Evolutionary conservation across 2,329 filamentous ascomycete genomes (phyloP).

Genomic region (Neopestalotiopsis clavispora): DNA sequence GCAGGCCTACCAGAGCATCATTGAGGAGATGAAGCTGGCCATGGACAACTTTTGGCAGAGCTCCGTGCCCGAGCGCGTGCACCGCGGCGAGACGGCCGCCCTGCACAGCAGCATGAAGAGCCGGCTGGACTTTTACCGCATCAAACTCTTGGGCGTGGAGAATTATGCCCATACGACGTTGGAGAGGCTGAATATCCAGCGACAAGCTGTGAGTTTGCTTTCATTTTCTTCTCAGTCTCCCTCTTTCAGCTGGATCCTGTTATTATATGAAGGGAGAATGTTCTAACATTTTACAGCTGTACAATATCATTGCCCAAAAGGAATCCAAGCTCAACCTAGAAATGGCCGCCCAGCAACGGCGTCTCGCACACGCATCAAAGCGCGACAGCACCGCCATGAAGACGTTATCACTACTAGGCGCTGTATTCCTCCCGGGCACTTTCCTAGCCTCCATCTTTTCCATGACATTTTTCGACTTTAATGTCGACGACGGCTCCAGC

Average conservation of each 20-base stretch:
- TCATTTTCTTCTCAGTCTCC: neutral
- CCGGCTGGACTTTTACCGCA: constrained; percentile 63
- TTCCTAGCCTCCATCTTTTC: constrained; percentile 67
- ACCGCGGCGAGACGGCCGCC: constrained; percentile 24
- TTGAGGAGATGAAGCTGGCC: constrained; percentile 51
- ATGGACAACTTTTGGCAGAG: constrained; percentile 48
- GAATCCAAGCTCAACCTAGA: constrained; percentile 68
- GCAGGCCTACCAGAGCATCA: constrained; percentile 63
- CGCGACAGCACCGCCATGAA: constrained; percentile 69
- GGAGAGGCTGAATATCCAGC: constrained; percentile 64
- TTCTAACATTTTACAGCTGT: constrained; percentile 48
- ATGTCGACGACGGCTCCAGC: constrained; percentile 39
- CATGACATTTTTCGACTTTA: constrained; percentile 72
- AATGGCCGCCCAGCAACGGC: constrained; percentile 64
- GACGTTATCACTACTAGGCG: constrained; percentile 66
- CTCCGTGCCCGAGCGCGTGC: neutral
- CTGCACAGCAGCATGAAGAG: constrained; percentile 58
- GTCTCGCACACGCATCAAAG: constrained; percentile 64
- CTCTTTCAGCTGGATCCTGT: neutral
- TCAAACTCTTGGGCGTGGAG: constrained; percentile 65
- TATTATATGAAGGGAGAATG: neutral
- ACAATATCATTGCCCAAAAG: constrained; percentile 70
- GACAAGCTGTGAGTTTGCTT: constrained; percentile 56
- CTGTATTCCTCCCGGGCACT: constrained; percentile 66
- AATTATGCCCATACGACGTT: constrained; percentile 68